Evolutionary conservation across 2,329 filamentous ascomycete species (phyloP), one percentile per base, ranked within the genome.

Genomic region (Diplodia scrobiculata): DNA sequence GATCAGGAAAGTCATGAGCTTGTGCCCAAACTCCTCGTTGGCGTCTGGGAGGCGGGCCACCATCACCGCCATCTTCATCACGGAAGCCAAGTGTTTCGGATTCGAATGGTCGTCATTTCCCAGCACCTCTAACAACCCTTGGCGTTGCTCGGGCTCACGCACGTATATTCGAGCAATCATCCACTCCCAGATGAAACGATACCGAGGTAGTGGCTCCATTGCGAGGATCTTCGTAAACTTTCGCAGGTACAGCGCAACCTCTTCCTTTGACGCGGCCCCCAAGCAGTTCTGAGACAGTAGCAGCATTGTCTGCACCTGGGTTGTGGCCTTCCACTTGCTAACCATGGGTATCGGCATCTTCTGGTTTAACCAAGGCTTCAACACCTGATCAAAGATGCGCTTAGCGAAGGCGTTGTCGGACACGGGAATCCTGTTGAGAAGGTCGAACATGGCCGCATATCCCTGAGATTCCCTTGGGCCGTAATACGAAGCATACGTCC

Each of bases 141-240:
- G 53, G n/a, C 74, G 68, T 25, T 77, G 74, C 0, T 71, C 67
- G 1, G 75, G 72, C 48, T 75, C 74, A 9, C 73, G 72, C 17
- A 77, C 71, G 58, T 80, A 79, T 14, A 80, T 76, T 5, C 80
- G 78, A 1, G 76, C 75, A n/a, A 82, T 74, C 59, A 79, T 79
- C 81, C 81, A 83, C 68, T 82, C 80, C 1, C 83, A 70, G 2
- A 83, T 69, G 67, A 79, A 81, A 25, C 82, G 76, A 69, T 79
- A 82, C 25, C 79, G 75, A 14, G 82, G 82, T 69, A 82, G 76
- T 7, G 79, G 79, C 66, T 84, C 82, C 10, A 82, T 69, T 0
- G 78, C 72, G 14, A 83, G 71, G 17, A 81, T 74, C 54, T 76
- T 73, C 67, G 78, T 75, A 41, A 82, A 73, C 2, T 73, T 68